phyloP scores from a whole-genome alignment of 208 protist species.

The Trypanosoma mega region DNA sequence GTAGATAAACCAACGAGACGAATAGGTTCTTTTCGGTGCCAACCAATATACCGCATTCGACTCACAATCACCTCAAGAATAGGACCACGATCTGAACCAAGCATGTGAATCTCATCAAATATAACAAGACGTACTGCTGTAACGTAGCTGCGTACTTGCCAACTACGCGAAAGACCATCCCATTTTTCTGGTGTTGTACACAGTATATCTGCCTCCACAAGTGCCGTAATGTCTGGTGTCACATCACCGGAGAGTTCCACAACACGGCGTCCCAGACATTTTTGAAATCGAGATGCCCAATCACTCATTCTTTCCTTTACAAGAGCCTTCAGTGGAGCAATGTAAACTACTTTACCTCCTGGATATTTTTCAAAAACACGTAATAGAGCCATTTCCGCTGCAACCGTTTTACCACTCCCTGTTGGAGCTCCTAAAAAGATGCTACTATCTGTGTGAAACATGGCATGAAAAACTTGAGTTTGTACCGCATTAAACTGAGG shows the following conservation, averaged over 20 bases:
- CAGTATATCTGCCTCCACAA: conserved; percentile 96
- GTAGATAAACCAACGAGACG: conserved; percentile 99
- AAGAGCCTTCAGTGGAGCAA: conserved; percentile 99
- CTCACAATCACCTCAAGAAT: conserved; percentile 99
- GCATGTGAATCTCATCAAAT: conserved; percentile 99
- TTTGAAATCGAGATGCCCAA: conserved; percentile 93
- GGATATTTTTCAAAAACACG: conserved; percentile 90
- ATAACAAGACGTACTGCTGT: conserved; percentile 96
- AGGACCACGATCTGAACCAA: conserved; percentile 98
- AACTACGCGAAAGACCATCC: conserved; percentile 99
- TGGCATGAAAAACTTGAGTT: conserved; percentile 98
- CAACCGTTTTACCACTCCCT: conserved; percentile 98
- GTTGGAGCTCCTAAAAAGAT: conserved; percentile 98
- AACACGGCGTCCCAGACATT: conserved; percentile 90
- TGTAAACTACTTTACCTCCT: conserved; percentile 97
- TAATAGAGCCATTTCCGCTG: conserved; percentile 98
- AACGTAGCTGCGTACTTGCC: conserved; percentile 96
- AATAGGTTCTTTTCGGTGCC: conserved; percentile 89
- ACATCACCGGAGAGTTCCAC: conserved; percentile 99
- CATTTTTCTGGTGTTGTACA: conserved; percentile 99
- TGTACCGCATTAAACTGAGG: conserved; percentile 99
- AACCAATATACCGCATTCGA: conserved; percentile 98
- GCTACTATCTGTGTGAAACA: conserved; percentile 98
- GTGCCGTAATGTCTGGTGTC: conserved; percentile 92
- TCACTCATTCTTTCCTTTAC: conserved; percentile 98